Conservation (phyloP, 495 filamentous ascomycete species). For the Parmelia sp. region DNA sequence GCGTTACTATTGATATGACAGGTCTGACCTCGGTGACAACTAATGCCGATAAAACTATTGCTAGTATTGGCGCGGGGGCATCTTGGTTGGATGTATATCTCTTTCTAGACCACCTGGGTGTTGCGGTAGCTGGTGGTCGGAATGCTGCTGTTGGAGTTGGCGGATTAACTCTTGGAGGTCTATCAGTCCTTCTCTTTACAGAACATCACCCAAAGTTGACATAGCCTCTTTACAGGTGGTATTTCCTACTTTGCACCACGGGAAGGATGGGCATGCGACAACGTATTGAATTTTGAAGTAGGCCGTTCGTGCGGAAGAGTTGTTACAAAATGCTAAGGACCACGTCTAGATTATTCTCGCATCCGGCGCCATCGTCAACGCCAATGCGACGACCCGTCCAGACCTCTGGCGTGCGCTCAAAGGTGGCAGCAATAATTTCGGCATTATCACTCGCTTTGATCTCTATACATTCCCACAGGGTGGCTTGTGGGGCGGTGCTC, state of each 20-base stretch:
- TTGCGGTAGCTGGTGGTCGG: slow-evolving; percentile 45
- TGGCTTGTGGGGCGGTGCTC: slow-evolving; percentile 37
- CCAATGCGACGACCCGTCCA: slow-evolving; percentile 25
- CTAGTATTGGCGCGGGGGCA: slow-evolving; percentile 36
- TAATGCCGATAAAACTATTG: background rate
- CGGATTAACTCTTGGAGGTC: slow-evolving; percentile 37
- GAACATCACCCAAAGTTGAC: background rate
- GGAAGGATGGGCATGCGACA: slow-evolving; percentile 33
- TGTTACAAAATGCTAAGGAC: background rate
- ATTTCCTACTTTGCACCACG: slow-evolving; percentile 33
- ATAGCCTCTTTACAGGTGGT: slow-evolving; percentile 19
- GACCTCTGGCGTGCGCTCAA: slow-evolving; percentile 35
- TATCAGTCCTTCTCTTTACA: too few species aligned
- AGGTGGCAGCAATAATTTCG: slow-evolving; percentile 38
- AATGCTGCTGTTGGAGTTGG: slow-evolving; percentile 39
- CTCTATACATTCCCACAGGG: slow-evolving; percentile 29
- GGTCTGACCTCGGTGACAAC: slow-evolving; percentile 37
- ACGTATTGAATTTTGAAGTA: slow-evolving; percentile 26
- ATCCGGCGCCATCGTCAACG: slow-evolving; percentile 32
- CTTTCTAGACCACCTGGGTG: slow-evolving; percentile 38
- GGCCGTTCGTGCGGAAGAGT: background rate
- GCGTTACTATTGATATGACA: slow-evolving; percentile 31
- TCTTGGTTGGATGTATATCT: slow-evolving; percentile 45
- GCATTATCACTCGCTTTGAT: slow-evolving; percentile 36
- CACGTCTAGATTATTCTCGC: slow-evolving; percentile 33